Base-by-base conservation (phyloP, 495 filamentous ascomycete species). In the Xylona heveae region DNA sequence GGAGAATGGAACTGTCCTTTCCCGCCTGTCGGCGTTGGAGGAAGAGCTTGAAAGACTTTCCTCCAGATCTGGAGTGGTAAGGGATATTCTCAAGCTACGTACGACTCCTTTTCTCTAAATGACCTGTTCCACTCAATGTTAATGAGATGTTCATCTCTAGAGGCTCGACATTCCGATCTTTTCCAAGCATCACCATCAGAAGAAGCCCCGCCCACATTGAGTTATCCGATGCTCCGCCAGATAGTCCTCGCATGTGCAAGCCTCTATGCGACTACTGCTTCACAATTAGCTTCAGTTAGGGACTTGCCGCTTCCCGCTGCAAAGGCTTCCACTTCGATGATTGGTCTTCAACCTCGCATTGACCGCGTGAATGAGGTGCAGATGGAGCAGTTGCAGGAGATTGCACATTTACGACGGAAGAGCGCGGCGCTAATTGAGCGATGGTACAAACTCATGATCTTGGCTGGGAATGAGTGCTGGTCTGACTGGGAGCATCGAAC, bases 251-350 rank as follows among this genome's bases (percentile, higher is more conserved):
- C 80, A 18, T 71, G 73, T 27, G 76, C 78, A 0, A 61, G 76
- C 9, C 61, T 67, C 2, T 92, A 76, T 52, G 74, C 75, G 12
- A 63, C 73, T 14, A 80, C 74, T 0, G 71, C 74, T 4, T 91
- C 82, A 0, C 71, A 71, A 6, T 65, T 91, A 5, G 75, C 73
- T n/a, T 75, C 77, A 1, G 68, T 84, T 12, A 61, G 65, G 19
- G 82, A 91, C 54, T 66, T 76, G 1, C 71, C 78, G 4, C 54
- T 93, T 6, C 80, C 84, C 2, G 64, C 76, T 24, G 59, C 78
- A 0, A 54, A 66, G 23, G 54, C 59, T 24, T 77, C 78, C n/a
- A 59, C 71, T 2, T 53, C 60, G 7, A 53, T 97, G 0, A 69
- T 78, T 16, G 55, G 66, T 13, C 56, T 91, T 1, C 55, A 69